Evolutionary conservation across 768 basidiomycete genomes (phyloP), one percentile per base, ranked within the genome.

Genomic region (Auriscalpium orientale): DNA sequence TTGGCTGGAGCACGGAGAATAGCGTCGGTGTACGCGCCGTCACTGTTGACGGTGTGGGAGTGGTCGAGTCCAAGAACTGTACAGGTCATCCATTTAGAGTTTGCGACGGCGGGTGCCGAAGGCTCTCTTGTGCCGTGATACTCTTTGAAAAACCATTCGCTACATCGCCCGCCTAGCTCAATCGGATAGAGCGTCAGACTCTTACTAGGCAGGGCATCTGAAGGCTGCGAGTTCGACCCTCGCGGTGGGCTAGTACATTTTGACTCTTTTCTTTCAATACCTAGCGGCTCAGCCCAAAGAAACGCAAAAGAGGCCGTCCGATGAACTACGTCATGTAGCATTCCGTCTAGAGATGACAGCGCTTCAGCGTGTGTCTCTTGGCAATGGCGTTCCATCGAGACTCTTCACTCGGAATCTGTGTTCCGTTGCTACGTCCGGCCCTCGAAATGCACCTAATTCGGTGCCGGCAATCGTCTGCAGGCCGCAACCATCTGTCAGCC

Each of bases 151-250:
- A 3, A 48, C 21, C 21, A 18, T 11, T 33, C 9, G 13, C 16
- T 28, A 33, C 28, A 50, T 53, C 60, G 78, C 78, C 79, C 76
- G 78, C 78, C 78, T 80, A 81, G 79, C 78, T 81, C 79, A 79
- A 79, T 79, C 77, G 78, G 78, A 79, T 81, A 79, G 79, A 81
- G 78, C 78, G 78, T 79, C 78, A 81, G 78, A 79, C 78, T 79
- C 77, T 79, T 81, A 81, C 0, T 55, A 54, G 45, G 58, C 6
- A 21, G 20, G 16, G 11, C 54, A 77, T 78, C 78, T 77, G 77
- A 79, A 79, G 79, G 77, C 77, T 79, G 78, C 78, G 78, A 78
- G 78, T 79, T 79, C 77, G 77, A 79, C 78, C 77, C 79, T 78
- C 78, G 78, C 77, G 78, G 79, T 79, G 77, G 77, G 77, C 79